Evolutionary conservation across 257 asterid species (phyloP).

Genomic region (Solanum dulcamara): DNA sequence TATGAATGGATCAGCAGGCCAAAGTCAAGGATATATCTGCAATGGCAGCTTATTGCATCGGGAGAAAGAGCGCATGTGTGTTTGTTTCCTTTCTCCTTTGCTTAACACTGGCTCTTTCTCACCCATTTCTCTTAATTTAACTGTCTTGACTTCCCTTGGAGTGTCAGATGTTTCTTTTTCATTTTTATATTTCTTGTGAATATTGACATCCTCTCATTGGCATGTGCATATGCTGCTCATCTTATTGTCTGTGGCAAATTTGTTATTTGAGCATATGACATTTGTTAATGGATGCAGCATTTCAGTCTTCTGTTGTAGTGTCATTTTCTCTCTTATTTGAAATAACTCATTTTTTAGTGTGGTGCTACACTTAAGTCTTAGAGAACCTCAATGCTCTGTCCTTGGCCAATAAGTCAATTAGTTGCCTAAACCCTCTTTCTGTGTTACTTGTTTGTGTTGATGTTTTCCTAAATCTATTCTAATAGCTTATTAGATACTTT

Average conservation of each 20-base stretch:
- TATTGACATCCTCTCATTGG: background rate
- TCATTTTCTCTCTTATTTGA: background rate
- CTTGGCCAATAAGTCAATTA: background rate
- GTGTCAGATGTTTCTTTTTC: slow-evolving; percentile 1
- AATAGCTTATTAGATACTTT: background rate
- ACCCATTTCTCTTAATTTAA: slow-evolving; percentile 54
- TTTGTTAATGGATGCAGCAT: background rate
- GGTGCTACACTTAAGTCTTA: background rate
- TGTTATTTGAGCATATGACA: background rate
- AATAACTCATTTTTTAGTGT: background rate
- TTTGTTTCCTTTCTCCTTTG: slow-evolving; percentile 98
- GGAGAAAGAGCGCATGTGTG: slow-evolving; percentile 98
- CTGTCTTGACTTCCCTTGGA: slow-evolving; percentile 30
- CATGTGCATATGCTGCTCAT: background rate
- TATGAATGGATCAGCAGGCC: slow-evolving; percentile 98
- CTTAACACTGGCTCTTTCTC: slow-evolving; percentile 88
- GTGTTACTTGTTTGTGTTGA: background rate
- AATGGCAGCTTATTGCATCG: slow-evolving; percentile 98
- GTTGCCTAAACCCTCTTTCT: background rate
- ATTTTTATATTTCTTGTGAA: background rate
- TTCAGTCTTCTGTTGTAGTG: background rate
- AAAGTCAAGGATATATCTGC: slow-evolving; percentile 92
- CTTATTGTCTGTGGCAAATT: background rate
- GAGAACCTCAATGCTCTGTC: background rate
- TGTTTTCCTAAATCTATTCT: background rate